Evolutionary conservation across 768 basidiomycete genomes (phyloP).

Genomic region (Xerocomus potaroensis): DNA sequence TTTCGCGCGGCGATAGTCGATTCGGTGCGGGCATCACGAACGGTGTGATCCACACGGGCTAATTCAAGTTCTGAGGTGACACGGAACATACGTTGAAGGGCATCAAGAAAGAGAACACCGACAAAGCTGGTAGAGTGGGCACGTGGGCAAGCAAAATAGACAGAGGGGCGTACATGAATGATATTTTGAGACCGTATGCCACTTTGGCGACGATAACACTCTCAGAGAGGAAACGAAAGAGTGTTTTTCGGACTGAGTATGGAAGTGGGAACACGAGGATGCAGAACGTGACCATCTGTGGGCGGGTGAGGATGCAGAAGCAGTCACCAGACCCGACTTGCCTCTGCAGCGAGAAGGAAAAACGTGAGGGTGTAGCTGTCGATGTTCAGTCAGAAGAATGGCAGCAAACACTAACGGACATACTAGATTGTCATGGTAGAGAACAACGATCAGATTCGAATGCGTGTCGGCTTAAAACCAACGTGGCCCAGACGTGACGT

Average conservation of each 20-base stretch:
- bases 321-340: constrained; percentile 11
- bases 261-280: constrained; percentile 84
- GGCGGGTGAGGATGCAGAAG: not conserved
- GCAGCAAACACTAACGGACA: no score
- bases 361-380: constrained; percentile 77
- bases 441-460: not conserved
- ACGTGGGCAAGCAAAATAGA: not conserved
- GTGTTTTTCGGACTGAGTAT: constrained; percentile 58
- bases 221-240: constrained; percentile 71
- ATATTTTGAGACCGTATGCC: constrained; percentile 89
- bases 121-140: constrained; percentile 55
- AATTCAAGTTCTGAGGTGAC: constrained; percentile 67
- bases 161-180: constrained; percentile 68
- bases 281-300: constrained; percentile 78
- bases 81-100: constrained; percentile 89
- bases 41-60: constrained; percentile 52
- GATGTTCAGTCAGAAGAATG: not conserved
- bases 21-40: constrained; percentile 68
- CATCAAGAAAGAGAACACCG: constrained; percentile 83
- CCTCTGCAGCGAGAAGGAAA: constrained; percentile 74
- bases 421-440: constrained; percentile 48
- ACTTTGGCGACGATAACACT: constrained; percentile 74
- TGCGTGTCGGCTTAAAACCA: not conserved
- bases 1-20: constrained; percentile 88
- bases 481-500: constrained; percentile 29